Evolutionary conservation across 2,329 filamentous ascomycete genomes (phyloP).

Genomic region (Epichloe typhina): DNA sequence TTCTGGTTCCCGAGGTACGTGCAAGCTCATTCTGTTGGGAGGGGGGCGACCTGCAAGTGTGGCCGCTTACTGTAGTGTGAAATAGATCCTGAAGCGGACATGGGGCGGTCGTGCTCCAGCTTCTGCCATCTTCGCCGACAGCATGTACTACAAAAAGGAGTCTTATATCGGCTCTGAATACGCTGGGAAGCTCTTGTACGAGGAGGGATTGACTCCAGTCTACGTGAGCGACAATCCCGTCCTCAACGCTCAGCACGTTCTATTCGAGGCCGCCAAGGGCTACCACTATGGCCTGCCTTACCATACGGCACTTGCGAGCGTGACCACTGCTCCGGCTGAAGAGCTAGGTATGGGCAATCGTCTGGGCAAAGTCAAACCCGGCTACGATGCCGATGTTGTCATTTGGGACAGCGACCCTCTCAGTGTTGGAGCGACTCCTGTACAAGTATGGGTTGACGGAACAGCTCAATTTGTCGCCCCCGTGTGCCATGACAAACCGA

Average conservation of each 20-base stretch:
- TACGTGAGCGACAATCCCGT: constrained; percentile 63
- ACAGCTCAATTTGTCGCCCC: constrained; percentile 39
- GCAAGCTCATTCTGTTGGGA: background rate
- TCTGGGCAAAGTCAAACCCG: constrained; percentile 47
- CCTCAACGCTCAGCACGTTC: constrained; percentile 54
- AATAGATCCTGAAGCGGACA: constrained; percentile 39
- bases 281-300: constrained; percentile 49
- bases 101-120: constrained; percentile 41
- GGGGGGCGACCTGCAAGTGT: background rate
- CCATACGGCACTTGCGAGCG: constrained; percentile 42
- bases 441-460: constrained; percentile 53
- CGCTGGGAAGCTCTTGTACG: constrained; percentile 52
- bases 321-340: constrained; percentile 46
- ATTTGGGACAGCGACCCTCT: constrained; percentile 52
- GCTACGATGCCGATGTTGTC: constrained; percentile 48
- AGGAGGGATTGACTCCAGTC: constrained; percentile 49
- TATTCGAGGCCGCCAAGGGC: constrained; percentile 50
- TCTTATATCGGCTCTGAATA: constrained; percentile 51
- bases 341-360: constrained; percentile 43
- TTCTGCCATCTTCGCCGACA: constrained; percentile 55
- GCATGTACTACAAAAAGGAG: constrained; percentile 61
- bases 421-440: constrained; percentile 43
- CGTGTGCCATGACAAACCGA: constrained; percentile 39
- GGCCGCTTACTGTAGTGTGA: background rate
- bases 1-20: constrained; percentile 47